Conservation (phyloP, 2,329 filamentous ascomycete genomes). For the Aspergillus sp. region DNA sequence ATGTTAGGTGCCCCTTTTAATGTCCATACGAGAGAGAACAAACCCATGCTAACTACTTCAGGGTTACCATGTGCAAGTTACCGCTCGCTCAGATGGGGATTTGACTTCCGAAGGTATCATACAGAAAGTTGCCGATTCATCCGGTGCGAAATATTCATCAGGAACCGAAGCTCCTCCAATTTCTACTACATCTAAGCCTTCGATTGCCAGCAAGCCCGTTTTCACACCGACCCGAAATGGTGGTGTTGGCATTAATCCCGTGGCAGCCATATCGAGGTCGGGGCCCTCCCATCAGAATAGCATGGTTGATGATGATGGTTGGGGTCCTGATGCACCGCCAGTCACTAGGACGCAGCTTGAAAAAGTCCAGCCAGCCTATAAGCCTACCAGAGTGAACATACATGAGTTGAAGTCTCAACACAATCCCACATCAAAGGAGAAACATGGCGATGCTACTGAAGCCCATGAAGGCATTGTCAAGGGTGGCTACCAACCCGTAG, state of each 20-base stretch:
- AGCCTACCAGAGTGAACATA: constrained; percentile 94
- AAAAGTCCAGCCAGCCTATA: constrained; percentile 88
- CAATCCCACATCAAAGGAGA: too few species aligned
- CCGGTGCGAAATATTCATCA: constrained; percentile 86
- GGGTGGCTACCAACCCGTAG: constrained; percentile 87
- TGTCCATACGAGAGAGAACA: not conserved
- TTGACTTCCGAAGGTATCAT: constrained; percentile 83
- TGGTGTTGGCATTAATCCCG: constrained; percentile 60
- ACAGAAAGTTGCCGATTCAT: constrained; percentile 90
- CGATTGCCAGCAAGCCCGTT: constrained; percentile 80
- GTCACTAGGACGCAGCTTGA: constrained; percentile 82
- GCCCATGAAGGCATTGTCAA: constrained; percentile 62
- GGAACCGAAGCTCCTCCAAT: constrained; percentile 55
- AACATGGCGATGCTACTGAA: constrained; percentile 32
- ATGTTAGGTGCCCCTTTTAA: constrained; percentile 47
- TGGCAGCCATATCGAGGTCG: constrained; percentile 50
- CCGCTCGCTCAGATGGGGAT: constrained; percentile 84
- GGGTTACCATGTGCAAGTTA: constrained; percentile 97
- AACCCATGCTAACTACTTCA: constrained; percentile 20
- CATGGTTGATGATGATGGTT: constrained; percentile 76
- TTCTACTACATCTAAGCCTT: constrained; percentile 55
- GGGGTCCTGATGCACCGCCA: constrained; percentile 90
- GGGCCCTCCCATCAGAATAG: constrained; percentile 39
- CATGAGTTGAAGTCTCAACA: constrained; percentile 66
- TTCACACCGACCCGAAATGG: constrained; percentile 71